Conservation (phyloP, 441 rosid species). For the Populus hybrid region DNA sequence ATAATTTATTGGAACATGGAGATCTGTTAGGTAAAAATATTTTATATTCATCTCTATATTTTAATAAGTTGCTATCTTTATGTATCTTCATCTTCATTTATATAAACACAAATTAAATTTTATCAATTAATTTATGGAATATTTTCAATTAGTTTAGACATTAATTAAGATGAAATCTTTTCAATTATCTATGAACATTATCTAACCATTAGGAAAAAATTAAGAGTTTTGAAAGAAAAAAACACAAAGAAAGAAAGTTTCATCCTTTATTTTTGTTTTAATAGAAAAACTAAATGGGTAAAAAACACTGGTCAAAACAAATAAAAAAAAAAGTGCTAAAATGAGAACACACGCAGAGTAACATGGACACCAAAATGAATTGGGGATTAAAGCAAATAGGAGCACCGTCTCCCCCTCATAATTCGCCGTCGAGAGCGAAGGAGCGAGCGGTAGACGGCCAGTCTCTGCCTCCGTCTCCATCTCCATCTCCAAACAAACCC, state of each 20-base stretch:
- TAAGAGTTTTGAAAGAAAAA: not conserved
- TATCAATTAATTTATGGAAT: too few relatives aligned
- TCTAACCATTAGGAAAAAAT: not conserved
- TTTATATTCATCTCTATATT: too few relatives aligned
- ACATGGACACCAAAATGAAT: not conserved
- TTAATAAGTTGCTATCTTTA: too few relatives aligned
- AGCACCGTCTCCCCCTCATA: not conserved
- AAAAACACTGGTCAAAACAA: not conserved
- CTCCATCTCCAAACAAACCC: conserved; percentile 4
- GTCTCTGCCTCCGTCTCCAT: conserved; percentile 1
- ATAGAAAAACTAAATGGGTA: not conserved
- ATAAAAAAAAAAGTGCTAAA: not conserved
- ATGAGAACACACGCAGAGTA: not conserved
- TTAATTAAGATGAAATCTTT: too few relatives aligned
- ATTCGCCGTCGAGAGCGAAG: conserved; percentile 1
- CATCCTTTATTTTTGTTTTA: too few relatives aligned
- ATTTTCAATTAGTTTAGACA: too few relatives aligned
- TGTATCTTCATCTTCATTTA: too few relatives aligned
- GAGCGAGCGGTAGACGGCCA: not conserved
- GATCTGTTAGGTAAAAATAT: too few relatives aligned
- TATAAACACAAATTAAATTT: not conserved
- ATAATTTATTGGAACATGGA: too few relatives aligned
- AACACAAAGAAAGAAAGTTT: not conserved
- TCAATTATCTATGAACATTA: not conserved
- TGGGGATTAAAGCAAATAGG: not conserved